These are phyloP conservation scores for Penicilliopsis zonata DNA, from an alignment of 495 filamentous ascomycete genomes.

Conservation along the genomic window DNA sequence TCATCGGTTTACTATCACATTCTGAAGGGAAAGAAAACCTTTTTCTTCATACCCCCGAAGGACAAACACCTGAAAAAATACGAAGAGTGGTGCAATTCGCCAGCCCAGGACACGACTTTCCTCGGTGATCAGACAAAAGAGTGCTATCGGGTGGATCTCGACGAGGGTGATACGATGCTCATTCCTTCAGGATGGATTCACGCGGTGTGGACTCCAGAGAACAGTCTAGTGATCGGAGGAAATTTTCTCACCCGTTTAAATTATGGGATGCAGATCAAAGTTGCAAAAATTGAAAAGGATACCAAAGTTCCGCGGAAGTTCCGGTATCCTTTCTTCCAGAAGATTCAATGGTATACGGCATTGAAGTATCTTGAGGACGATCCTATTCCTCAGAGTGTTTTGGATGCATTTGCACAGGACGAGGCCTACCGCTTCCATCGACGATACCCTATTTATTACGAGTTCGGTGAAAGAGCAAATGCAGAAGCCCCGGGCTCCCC, in stretches of 20 bases:
- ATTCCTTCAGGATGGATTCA: slow-evolving; percentile 77
- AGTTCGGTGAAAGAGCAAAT: slow-evolving; percentile 43
- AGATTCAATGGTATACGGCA: slow-evolving; percentile 62
- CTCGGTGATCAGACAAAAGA: slow-evolving; percentile 58
- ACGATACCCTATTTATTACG: slow-evolving; percentile 42
- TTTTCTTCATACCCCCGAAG: slow-evolving; percentile 68
- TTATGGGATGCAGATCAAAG: slow-evolving; percentile 59
- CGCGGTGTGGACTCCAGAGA: slow-evolving; percentile 67
- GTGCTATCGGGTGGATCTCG: slow-evolving; percentile 61
- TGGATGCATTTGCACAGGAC: slow-evolving; percentile 43
- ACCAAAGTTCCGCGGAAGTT: slow-evolving; percentile 61
- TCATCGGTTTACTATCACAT: slow-evolving; percentile 74
- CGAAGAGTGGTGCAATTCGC: slow-evolving; percentile 65
- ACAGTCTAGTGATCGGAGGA: slow-evolving; percentile 65
- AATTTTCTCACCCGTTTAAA: slow-evolving; percentile 64
- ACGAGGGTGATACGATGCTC: slow-evolving; percentile 64
- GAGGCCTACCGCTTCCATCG: slow-evolving; percentile 40
- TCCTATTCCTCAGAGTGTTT: slow-evolving; percentile 48
- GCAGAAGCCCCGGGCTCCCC: slow-evolving; percentile 29
- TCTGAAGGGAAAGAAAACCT: slow-evolving; percentile 63
- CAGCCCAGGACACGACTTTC: slow-evolving; percentile 59
- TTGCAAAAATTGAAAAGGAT: slow-evolving; percentile 60
- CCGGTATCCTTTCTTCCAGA: slow-evolving; percentile 63
- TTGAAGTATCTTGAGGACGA: slow-evolving; percentile 55
- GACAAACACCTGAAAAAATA: slow-evolving; percentile 66